Evolutionary conservation across 306 rosid genomes (phyloP), one percentile per base, ranked within the genome.

Genomic region (Cicer bijugum): DNA sequence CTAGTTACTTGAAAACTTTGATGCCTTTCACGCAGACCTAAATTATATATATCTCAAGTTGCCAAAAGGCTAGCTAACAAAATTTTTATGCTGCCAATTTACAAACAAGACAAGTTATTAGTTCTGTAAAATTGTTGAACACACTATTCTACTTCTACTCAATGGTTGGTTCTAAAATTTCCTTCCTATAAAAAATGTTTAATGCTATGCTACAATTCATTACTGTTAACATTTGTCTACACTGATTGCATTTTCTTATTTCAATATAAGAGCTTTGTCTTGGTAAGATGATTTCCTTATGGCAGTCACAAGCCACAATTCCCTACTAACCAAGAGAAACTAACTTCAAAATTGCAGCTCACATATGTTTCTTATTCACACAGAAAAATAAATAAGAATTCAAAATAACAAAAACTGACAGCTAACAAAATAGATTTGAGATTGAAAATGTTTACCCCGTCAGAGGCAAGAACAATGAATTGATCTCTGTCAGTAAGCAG

Each of bases 401-500:
- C 4, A 15, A 69, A 42, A 2, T 63, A 37, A 66, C 40, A 62
- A 33, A 51, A 71, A n/a, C 63, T 1, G 11, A 42, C 51, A 57
- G 63, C 12, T 43, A 47, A 43, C 16, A 6, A 20, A 60, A 23
- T 44, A 51, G 68, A 64, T 7, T 58, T 9, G 71, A 33, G 62
- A 69, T 17, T 8, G 47, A 68, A 76, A 75, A 38, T 33, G 65
- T 20, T 75, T 87, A 91, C 99, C 90, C 99, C 99, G 60, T 95
- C 99, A 0, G 99, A 95, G 70, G 97, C 99, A 79, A 95, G 91
- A 82, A 95, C 97, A 6, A 95, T 83, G 82, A 95, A 95, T 70
- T 87, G 97, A 85, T 95, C 99, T 77, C 77, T 85, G 4, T 91
- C 96, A 0, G 97, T 89, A 56, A 95, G 90, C 63, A 75, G 72